These are phyloP conservation scores for Coemansia sp. DNA, from an alignment of 192 early-diverging fungal species.

Conservation along the genomic window DNA sequence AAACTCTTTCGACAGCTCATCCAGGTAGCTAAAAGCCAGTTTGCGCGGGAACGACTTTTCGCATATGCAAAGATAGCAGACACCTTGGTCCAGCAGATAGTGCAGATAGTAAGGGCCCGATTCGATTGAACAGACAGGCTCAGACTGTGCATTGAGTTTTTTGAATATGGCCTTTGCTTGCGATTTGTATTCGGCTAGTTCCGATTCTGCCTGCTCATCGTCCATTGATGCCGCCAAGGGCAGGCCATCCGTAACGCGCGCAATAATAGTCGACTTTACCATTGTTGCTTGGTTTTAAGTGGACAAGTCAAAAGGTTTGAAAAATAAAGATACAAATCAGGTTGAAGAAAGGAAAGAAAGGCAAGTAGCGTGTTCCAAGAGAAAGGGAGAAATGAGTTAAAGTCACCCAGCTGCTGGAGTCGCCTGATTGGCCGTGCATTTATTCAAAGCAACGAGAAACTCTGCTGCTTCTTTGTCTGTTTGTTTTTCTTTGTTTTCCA, in stretches of 20 bases:
- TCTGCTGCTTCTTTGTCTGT: no score
- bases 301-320: not conserved
- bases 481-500: not conserved
- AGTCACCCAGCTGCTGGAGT: not conserved
- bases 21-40: slow-evolving; percentile 92
- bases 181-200: slow-evolving; percentile 88
- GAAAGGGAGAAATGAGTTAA: no score
- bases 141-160: slow-evolving; percentile 79
- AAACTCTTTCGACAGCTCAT: slow-evolving; percentile 95
- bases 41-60: slow-evolving; percentile 89
- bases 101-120: slow-evolving; percentile 88
- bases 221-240: slow-evolving; percentile 95
- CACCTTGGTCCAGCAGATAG: slow-evolving; percentile 91
- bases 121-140: slow-evolving; percentile 92
- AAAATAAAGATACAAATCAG: not conserved
- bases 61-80: slow-evolving; percentile 94
- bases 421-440: not conserved
- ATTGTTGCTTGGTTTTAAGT: slow-evolving; percentile 47
- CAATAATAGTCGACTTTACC: slow-evolving; percentile 94
- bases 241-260: slow-evolving; percentile 88
- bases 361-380: no score
- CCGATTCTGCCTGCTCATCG: slow-evolving; percentile 77
- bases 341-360: not conserved
- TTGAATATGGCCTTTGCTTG: slow-evolving; percentile 95
- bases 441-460: no score